Base-by-base conservation (phyloP, 2,329 filamentous ascomycete species). In the Nannizziopsis barbatae region DNA sequence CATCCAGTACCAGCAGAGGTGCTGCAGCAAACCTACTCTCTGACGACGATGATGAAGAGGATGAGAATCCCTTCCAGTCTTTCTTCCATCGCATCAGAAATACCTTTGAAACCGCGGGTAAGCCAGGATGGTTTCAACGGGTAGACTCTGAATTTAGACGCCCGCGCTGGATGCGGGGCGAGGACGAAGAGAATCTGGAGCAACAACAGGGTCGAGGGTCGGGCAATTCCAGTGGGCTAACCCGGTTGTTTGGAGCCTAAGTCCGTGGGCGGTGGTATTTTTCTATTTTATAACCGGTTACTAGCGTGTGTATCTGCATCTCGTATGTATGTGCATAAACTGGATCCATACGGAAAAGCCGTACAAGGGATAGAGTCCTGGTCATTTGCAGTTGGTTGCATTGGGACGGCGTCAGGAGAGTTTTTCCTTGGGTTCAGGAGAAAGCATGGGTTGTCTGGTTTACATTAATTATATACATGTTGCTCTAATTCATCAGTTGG, bases 11-110 rank as follows among this genome's bases (percentile, higher is more conserved):
- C 7, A 18, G 15, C 17, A 42, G 47, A 17, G 14, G 42, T 6
- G 20, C 18, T 33, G 30, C 35, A 3, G 37, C 46, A 14, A 39
- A 31, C 10, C 31, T 35, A 10, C 47, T 10, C n/a, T 41, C 45
- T 10, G 54, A 47, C 33, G 60, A 69, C 27, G 75, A 77, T 0
- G 75, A 76, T 6, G 76, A 77, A n/a, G 74, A 77, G 1, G 86
- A 77, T n/a, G 74, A 77, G 1, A 86, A 82, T 55, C 86, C 95
- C 64, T 88, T 96, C 60, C 77, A 85, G 55, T 82, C 83, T 31
- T 80, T 96, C 52, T 81, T 85, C 0, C 85, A 93, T 61, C 76
- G 90, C 32, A 81, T 98, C 57, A 85, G 82, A 66, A 98, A 98
- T 60, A 96, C 92, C 0, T 79, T 96, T 45, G 90, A 96, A 52